Evolutionary conservation across 352 stramenopile genomes (phyloP).

Genomic region (Pelagophyceae sp.): DNA sequence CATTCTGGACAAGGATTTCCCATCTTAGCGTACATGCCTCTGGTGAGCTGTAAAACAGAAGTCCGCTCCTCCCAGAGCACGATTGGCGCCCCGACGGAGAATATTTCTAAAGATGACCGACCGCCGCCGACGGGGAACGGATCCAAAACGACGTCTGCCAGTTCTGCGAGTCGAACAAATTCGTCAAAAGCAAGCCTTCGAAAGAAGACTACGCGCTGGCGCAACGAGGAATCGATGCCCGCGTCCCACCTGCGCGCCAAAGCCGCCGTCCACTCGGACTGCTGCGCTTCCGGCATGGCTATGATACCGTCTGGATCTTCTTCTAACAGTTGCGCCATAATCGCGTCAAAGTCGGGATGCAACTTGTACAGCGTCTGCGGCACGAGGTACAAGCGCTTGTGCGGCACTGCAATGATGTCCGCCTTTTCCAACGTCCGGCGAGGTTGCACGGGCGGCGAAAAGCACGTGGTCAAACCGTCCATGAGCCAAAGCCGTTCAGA

Average conservation of each 20-base stretch:
- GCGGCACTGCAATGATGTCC: conserved; percentile 18
- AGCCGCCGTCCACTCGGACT: conserved; percentile 32
- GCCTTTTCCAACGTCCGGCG: background rate
- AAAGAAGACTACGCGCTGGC: conserved; percentile 47
- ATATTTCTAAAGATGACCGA: conserved; percentile 51
- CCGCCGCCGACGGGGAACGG: conserved; percentile 56
- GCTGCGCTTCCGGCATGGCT: conserved; percentile 36
- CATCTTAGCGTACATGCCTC: conserved; percentile 56
- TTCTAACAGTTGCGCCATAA: conserved; percentile 43
- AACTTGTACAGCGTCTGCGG: conserved; percentile 63
- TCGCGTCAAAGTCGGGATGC: conserved; percentile 50
- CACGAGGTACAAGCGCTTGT: conserved; percentile 44
- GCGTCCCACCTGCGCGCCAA: conserved; percentile 23
- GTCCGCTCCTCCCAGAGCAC: conserved; percentile 47
- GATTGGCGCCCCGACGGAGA: conserved; percentile 53
- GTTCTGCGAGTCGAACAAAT: conserved; percentile 42
- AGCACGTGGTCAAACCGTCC: conserved; percentile 48
- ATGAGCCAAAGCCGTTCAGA: conserved; percentile 44
- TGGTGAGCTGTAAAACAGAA: conserved; percentile 53
- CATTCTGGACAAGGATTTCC: conserved; percentile 30
- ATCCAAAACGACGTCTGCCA: conserved; percentile 51
- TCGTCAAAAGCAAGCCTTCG: conserved; percentile 37
- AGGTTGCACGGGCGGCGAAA: conserved; percentile 30
- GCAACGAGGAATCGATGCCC: conserved; percentile 13
- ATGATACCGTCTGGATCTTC: conserved; percentile 36